phyloP scores from a whole-genome alignment of 1,139 yeast genomes.

The Debaryomyces sp. region DNA sequence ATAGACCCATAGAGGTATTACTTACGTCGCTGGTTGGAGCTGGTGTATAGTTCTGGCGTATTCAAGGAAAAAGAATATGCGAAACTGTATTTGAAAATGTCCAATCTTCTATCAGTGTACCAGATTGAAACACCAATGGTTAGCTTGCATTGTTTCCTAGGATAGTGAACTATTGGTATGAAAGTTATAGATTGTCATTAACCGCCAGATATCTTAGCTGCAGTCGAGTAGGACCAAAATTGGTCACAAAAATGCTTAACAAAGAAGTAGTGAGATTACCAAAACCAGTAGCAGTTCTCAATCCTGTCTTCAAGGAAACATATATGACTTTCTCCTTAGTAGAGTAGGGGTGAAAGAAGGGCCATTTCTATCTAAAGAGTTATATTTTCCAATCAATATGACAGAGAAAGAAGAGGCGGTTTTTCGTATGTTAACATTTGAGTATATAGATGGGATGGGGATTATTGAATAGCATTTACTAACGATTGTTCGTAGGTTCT shows the following conservation, averaged over 20 bases:
- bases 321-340: neutral
- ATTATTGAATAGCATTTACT: constrained; percentile 11
- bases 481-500: constrained; percentile 41
- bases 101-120: neutral
- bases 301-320: neutral
- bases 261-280: neutral
- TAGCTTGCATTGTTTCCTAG: neutral
- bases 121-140: neutral
- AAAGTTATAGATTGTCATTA: no score
- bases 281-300: neutral
- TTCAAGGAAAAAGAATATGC: neutral
- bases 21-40: neutral
- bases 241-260: neutral
- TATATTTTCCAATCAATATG: constrained; percentile 13
- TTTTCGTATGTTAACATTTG: constrained; percentile 51
- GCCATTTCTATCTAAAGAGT: neutral
- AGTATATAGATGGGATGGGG: neutral
- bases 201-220: neutral
- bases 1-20: neutral
- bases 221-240: neutral
- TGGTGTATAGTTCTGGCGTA: neutral
- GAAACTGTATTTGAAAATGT: neutral
- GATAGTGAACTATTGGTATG: neutral
- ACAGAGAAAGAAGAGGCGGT: constrained; percentile 62
- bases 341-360: neutral